Percentiles rank a stretch among this genome's conserved stretches.
phyloP scores from a whole-genome alignment of 208 protist genomes.

The Porcisia deanei region DNA sequence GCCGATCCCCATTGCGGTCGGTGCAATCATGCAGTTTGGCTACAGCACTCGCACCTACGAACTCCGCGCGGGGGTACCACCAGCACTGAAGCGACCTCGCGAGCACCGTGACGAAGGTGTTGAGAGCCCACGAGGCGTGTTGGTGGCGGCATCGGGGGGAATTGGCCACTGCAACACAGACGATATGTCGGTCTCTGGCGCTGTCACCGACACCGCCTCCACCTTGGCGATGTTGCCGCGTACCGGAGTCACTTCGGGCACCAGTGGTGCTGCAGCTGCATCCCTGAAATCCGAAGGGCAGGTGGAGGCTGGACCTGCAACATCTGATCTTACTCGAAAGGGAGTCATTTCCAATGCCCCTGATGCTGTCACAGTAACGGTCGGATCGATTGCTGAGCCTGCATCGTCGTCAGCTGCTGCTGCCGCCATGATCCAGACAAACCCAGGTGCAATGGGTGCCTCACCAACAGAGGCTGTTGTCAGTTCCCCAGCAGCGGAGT shows the following conservation, averaged over 20 bases:
- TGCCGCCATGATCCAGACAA: neutral
- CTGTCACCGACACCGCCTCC: neutral
- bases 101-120: conserved; percentile 13
- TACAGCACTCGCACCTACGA: conserved; percentile 81
- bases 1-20: conserved; percentile 66
- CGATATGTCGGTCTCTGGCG: neutral
- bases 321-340: neutral
- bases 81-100: conserved; percentile 46
- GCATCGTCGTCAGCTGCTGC: neutral
- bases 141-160: neutral
- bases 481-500: neutral
- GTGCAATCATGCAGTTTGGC: conserved; percentile 65
- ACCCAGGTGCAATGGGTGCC: neutral
- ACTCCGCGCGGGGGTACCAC: conserved; percentile 45
- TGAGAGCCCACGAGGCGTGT: neutral
- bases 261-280: neutral
- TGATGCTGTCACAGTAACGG: neutral
- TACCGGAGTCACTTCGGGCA: neutral
- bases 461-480: neutral
- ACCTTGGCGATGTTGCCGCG: neutral
- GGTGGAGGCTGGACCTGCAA: neutral
- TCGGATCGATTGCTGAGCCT: neutral
- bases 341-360: neutral
- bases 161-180: neutral
- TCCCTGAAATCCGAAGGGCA: neutral